These are phyloP conservation scores for Tolypocladium cylindrosporum DNA, from an alignment of 2,329 filamentous ascomycete species.

Conservation along the genomic window DNA sequence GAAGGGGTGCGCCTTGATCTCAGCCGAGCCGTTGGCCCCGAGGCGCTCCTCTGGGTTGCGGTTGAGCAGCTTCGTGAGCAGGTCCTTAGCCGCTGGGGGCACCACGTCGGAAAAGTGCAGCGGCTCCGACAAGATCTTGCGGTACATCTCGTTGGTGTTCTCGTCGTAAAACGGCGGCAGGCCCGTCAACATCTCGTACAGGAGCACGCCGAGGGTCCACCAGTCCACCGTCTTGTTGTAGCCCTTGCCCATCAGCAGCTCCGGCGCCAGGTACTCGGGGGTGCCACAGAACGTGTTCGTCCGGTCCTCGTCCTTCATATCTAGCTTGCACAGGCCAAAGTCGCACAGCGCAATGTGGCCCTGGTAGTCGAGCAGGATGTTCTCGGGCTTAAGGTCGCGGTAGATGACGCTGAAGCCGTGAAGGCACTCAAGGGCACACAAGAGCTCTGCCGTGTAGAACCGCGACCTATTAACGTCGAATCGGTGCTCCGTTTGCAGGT, in stretches of 20 bases:
- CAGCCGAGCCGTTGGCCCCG: slow-evolving; percentile 85
- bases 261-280: slow-evolving; percentile 91
- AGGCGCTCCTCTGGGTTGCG: slow-evolving; percentile 83
- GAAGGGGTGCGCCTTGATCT: slow-evolving; percentile 98
- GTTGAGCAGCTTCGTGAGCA: slow-evolving; percentile 83
- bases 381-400: slow-evolving; percentile 65
- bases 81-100: slow-evolving; percentile 83
- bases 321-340: slow-evolving; percentile 94
- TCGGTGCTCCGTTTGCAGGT: slow-evolving; percentile 90
- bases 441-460: slow-evolving; percentile 93
- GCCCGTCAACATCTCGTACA: slow-evolving; percentile 98
- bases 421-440: slow-evolving; percentile 90
- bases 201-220: slow-evolving; percentile 95
- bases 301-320: slow-evolving; percentile 98
- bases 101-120: slow-evolving; percentile 94
- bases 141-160: slow-evolving; percentile 99
- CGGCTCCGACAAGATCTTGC: slow-evolving; percentile 94
- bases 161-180: slow-evolving; percentile 97
- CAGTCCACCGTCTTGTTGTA: slow-evolving; percentile 98
- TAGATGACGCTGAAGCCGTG: slow-evolving; percentile 99
- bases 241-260: slow-evolving; percentile 83
- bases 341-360: slow-evolving; percentile 97
- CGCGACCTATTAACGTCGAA: slow-evolving; percentile 96
- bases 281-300: slow-evolving; percentile 99
- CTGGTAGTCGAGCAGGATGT: slow-evolving; percentile 94